Conservation (phyloP, 2,329 filamentous ascomycete species). For the Paraphoma sp. region DNA sequence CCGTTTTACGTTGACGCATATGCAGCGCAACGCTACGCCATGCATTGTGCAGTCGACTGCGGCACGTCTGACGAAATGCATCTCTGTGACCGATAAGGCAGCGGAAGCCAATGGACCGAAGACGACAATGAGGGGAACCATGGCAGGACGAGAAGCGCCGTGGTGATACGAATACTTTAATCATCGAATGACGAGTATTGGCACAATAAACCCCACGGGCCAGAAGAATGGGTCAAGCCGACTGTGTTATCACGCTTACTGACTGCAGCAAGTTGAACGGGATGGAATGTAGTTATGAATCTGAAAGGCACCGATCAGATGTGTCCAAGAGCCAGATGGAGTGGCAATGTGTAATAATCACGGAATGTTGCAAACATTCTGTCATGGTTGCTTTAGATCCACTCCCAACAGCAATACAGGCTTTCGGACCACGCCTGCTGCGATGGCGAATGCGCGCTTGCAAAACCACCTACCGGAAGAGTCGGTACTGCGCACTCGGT, state of each 20-base stretch:
- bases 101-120: neutral
- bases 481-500: neutral
- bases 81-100: slow-evolving; percentile 7
- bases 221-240: neutral
- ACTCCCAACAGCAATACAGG: neutral
- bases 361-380: neutral
- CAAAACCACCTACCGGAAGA: neutral
- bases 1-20: slow-evolving; percentile 11
- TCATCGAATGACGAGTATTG: neutral
- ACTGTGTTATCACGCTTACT: neutral
- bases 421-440: neutral
- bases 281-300: neutral
- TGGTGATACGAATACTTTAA: neutral
- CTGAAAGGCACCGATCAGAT: neutral
- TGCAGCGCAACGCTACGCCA: slow-evolving; percentile 7
- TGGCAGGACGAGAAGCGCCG: neutral
- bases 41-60: slow-evolving; percentile 8
- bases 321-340: neutral
- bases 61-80: slow-evolving; percentile 17
- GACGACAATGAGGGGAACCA: slow-evolving; percentile 3
- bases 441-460: neutral
- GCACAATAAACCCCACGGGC: neutral
- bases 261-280: neutral
- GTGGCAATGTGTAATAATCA: neutral
- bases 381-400: neutral